Conservation (phyloP, 2,329 filamentous ascomycete species). For the Claviceps maximensis region DNA sequence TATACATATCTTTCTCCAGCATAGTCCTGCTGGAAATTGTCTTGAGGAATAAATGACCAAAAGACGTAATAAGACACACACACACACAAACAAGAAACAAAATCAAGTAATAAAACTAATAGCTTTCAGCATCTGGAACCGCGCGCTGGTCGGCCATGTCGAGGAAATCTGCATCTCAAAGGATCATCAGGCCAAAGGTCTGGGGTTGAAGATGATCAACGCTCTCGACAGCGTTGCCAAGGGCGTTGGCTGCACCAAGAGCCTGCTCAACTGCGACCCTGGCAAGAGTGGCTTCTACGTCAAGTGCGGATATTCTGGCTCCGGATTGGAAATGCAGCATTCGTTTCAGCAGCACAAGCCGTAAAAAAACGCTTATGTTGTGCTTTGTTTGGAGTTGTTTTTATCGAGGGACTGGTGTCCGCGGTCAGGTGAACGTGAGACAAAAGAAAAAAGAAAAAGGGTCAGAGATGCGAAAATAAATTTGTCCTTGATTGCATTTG, state of each 20-base stretch:
- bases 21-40: too few species aligned
- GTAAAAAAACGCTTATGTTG: not conserved
- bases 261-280: slow-evolving; percentile 66
- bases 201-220: slow-evolving; percentile 64
- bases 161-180: slow-evolving; percentile 73
- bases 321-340: slow-evolving; percentile 11
- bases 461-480: too few species aligned
- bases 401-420: too few species aligned
- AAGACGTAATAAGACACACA: not conserved
- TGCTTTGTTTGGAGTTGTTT: not conserved
- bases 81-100: not conserved
- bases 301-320: slow-evolving; percentile 14
- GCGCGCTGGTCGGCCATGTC: slow-evolving; percentile 62
- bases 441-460: too few species aligned
- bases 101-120: not conserved
- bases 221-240: slow-evolving; percentile 61
- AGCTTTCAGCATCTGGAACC: slow-evolving; percentile 44
- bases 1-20: not conserved
- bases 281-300: slow-evolving; percentile 67
- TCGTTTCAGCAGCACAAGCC: not conserved
- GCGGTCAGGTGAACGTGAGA: too few species aligned
- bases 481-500: too few species aligned
- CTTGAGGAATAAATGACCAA: not conserved
- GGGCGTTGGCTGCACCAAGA: slow-evolving; percentile 68
- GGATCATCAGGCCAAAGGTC: slow-evolving; percentile 69